These are phyloP conservation scores for Dictyostelium firmibasis DNA, from an alignment of 78 protist genomes.

Conservation along the genomic window DNA sequence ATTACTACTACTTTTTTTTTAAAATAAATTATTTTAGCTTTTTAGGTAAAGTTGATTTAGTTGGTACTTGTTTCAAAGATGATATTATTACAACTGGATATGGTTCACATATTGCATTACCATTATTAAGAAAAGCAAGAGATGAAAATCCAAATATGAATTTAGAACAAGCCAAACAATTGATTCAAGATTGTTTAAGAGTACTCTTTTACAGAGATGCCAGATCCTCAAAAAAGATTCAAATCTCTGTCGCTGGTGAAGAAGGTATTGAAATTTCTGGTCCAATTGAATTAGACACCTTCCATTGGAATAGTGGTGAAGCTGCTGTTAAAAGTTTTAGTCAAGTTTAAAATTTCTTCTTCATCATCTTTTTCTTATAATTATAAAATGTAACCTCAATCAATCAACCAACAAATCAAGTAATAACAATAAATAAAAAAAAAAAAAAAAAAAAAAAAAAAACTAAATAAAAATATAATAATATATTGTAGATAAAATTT, in stretches of 20 bases:
- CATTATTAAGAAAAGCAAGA: slow-evolving; percentile 82
- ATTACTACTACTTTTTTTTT: neutral
- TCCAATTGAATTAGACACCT: slow-evolving; percentile 77
- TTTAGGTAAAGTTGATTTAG: slow-evolving; percentile 85
- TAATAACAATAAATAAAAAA: neutral
- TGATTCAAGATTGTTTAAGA: slow-evolving; percentile 83
- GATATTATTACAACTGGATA: slow-evolving; percentile 93
- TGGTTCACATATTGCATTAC: slow-evolving; percentile 93
- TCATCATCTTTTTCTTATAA: neutral
- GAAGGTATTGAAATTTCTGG: slow-evolving; percentile 54
- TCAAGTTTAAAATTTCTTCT: slow-evolving; percentile 14
- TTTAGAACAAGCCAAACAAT: slow-evolving; percentile 80
- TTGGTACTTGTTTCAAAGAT: slow-evolving; percentile 88
- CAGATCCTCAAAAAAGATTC: slow-evolving; percentile 85
- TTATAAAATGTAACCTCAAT: neutral
- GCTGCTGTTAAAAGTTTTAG: slow-evolving; percentile 65
- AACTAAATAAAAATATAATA: neutral
- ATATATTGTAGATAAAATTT: neutral
- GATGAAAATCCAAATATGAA: slow-evolving; percentile 48
- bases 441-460: neutral
- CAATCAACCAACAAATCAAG: neutral
- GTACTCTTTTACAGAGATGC: slow-evolving; percentile 96
- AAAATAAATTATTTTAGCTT: slow-evolving; percentile 31
- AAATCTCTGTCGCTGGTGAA: slow-evolving; percentile 51
- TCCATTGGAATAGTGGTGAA: slow-evolving; percentile 73